Conservation (phyloP, 2,329 filamentous ascomycete genomes). For the Ustulina deusta region DNA sequence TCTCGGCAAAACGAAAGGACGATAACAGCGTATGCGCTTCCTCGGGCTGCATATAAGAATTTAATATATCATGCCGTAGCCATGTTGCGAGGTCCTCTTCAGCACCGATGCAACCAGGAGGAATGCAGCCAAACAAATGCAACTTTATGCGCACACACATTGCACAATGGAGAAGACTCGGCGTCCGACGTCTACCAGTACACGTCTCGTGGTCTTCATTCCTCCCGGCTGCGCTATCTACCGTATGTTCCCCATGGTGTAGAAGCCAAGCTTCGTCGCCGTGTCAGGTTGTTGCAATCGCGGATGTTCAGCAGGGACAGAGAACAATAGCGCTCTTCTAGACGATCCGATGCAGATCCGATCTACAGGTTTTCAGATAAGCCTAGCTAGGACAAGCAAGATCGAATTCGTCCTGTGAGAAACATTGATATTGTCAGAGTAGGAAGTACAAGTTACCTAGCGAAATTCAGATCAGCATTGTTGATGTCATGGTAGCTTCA, state of each 20-base stretch:
- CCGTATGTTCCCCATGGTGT: background rate
- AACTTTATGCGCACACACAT: constrained; percentile 21
- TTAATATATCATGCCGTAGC: constrained; percentile 30
- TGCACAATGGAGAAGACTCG: constrained; percentile 22
- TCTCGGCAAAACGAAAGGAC: constrained; percentile 16
- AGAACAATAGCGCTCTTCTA: constrained; percentile 12
- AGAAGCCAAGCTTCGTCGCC: constrained; percentile 27
- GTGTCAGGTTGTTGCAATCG: constrained; percentile 31
- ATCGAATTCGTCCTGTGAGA: constrained; percentile 11
- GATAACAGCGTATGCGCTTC: constrained; percentile 11
- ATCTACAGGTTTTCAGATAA: constrained; percentile 26
- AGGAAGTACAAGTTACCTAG: constrained; percentile 33
- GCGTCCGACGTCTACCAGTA: constrained; percentile 6
- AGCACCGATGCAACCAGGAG: constrained; percentile 33
- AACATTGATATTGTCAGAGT: constrained; percentile 29
- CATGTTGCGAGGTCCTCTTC: constrained; percentile 28
- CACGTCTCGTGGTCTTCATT: constrained; percentile 8
- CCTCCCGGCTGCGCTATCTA: constrained; percentile 14
- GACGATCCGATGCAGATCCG: constrained; percentile 37
- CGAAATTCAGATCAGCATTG: constrained; percentile 47
- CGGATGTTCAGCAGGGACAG: constrained; percentile 30
- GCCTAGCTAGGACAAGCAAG: constrained; percentile 15
- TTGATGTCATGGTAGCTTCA: constrained; percentile 38
- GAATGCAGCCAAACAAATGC: constrained; percentile 34
- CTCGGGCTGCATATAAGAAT: constrained; percentile 15